Evolutionary conservation across 1,284 basidiomycete species (phyloP).

Genomic region (Wolfiporia cocos): DNA sequence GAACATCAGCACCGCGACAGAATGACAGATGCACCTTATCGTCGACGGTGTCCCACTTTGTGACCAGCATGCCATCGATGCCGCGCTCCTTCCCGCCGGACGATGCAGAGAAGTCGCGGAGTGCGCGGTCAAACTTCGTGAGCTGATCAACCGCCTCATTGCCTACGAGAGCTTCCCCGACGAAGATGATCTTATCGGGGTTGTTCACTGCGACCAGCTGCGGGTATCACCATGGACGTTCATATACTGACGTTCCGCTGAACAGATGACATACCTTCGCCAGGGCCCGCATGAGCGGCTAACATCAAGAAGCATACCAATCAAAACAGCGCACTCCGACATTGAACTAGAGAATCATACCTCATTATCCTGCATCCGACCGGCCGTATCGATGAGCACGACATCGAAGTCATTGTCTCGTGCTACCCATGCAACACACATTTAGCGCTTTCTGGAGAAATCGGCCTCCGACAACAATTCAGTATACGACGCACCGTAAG

Average conservation of each 20-base stretch:
- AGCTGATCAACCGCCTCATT: constrained; percentile 97
- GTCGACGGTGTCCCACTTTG: constrained; percentile 97
- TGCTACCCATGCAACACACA: no score
- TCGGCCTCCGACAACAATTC: not conserved
- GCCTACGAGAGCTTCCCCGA: constrained; percentile 93
- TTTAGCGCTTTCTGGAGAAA: no score
- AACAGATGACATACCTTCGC: constrained; percentile 60
- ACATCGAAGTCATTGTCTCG: constrained; percentile 89
- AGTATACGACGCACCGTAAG: constrained; percentile 81
- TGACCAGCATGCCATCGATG: constrained; percentile 94
- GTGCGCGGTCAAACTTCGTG: constrained; percentile 87
- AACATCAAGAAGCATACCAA: constrained; percentile 3
- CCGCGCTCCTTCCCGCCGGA: constrained; percentile 71
- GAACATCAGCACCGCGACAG: constrained; percentile 6
- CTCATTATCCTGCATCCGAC: constrained; percentile 98
- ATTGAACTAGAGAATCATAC: constrained; percentile 30
- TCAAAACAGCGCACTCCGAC: not conserved
- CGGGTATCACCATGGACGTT: not conserved
- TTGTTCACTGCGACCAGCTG: constrained; percentile 87
- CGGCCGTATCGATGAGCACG: constrained; percentile 95
- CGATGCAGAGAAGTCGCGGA: constrained; percentile 82
- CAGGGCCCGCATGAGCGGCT: constrained; percentile 96
- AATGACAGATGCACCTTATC: constrained; percentile 58
- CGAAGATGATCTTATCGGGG: constrained; percentile 95
- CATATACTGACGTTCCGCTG: not conserved